These are phyloP conservation scores for Hypocrella siamensis DNA, from an alignment of 2,329 filamentous ascomycete genomes.

Conservation along the genomic window DNA sequence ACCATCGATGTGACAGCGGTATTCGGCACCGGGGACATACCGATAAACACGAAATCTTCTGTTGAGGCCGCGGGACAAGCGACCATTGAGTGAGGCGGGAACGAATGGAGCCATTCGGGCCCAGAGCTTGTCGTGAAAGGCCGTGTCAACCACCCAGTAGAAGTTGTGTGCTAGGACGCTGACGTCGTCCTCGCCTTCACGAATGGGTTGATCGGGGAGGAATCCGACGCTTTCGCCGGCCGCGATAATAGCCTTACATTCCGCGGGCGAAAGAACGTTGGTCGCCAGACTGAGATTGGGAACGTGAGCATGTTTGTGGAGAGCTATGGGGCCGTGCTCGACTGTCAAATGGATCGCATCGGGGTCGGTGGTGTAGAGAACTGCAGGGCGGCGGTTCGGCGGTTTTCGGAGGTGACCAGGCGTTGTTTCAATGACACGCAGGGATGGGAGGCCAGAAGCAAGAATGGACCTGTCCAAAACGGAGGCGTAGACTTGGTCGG, in stretches of 20 bases:
- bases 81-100: conserved; percentile 37
- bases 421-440: conserved; percentile 46
- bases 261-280: conserved; percentile 41
- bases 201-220: conserved; percentile 50
- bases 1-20: conserved; percentile 54
- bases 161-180: conserved; percentile 59
- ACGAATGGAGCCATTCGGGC: conserved; percentile 41
- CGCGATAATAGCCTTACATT: conserved; percentile 51
- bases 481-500: conserved; percentile 34
- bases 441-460: conserved; percentile 17
- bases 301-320: conserved; percentile 44
- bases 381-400: conserved; percentile 49
- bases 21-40: conserved; percentile 59
- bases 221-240: conserved; percentile 51
- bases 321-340: conserved; percentile 28
- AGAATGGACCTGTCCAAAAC: conserved; percentile 44
- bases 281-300: conserved; percentile 44
- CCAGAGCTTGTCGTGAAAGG: conserved; percentile 50
- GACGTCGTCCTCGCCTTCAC: conserved; percentile 46
- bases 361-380: conserved; percentile 45
- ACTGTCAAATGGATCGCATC: conserved; percentile 37
- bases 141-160: conserved; percentile 52
- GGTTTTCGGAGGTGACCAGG: conserved; percentile 46
- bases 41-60: conserved; percentile 56
- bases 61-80: conserved; percentile 46